Evolutionary conservation across 805 yeast genomes (phyloP).

Genomic region (Candida adriatica): DNA sequence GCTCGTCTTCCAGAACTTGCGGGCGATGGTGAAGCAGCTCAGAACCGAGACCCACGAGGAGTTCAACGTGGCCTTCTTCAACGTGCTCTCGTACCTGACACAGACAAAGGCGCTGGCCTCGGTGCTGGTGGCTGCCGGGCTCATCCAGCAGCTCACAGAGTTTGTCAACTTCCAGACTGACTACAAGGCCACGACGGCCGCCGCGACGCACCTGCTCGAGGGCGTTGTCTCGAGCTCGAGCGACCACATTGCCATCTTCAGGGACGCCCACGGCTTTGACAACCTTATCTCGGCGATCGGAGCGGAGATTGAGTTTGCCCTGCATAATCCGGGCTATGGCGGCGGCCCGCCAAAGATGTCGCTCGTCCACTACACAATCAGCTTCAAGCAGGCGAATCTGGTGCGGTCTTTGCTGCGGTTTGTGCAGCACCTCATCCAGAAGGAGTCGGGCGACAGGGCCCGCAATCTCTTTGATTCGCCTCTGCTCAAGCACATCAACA

Average conservation of each 20-base stretch:
- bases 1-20: conserved; percentile 60
- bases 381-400: conserved; percentile 54
- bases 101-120: conserved; percentile 48
- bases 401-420: conserved; percentile 58
- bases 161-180: conserved; percentile 48
- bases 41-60: conserved; percentile 38
- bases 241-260: conserved; percentile 56
- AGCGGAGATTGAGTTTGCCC: conserved; percentile 58
- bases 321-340: conserved; percentile 50
- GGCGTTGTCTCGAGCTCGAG: conserved; percentile 30
- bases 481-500: conserved; percentile 53
- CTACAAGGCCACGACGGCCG: conserved; percentile 51
- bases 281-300: conserved; percentile 52
- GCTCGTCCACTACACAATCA: conserved; percentile 42
- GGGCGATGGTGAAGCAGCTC: conserved; percentile 50
- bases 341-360: conserved; percentile 51
- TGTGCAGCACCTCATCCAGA: conserved; percentile 52
- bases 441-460: conserved; percentile 79
- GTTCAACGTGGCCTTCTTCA: conserved; percentile 43
- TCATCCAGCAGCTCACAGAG: conserved; percentile 57
- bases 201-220: conserved; percentile 49
- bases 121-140: conserved; percentile 67
- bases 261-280: conserved; percentile 59
- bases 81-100: conserved; percentile 54
- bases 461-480: conserved; percentile 84